These are phyloP conservation scores for Komagataella pseudopastoris DNA, from an alignment of 805 yeast species.

Conservation along the genomic window DNA sequence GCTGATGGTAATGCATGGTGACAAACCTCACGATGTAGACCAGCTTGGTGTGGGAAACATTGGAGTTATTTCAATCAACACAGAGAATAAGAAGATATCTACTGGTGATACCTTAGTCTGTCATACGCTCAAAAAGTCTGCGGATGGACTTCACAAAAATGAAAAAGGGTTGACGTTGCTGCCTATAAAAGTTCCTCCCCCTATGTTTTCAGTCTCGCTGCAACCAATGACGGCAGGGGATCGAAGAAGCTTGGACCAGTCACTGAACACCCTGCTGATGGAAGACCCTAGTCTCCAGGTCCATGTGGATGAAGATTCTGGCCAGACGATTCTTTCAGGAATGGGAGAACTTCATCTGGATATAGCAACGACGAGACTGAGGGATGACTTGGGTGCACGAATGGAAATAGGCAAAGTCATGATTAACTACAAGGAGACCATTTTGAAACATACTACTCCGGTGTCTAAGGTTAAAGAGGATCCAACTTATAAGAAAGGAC, in stretches of 20 bases:
- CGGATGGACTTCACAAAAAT: constrained; percentile 14
- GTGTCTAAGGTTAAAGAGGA: constrained; percentile 8
- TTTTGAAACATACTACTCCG: constrained; percentile 11
- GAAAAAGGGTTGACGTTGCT: constrained; percentile 37
- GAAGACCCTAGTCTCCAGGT: constrained; percentile 87
- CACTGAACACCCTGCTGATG: constrained; percentile 49
- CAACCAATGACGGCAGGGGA: constrained; percentile 83
- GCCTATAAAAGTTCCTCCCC: constrained; percentile 82
- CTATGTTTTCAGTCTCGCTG: constrained; percentile 76
- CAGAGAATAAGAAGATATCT: constrained; percentile 36
- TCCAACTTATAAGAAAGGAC: constrained; percentile 5
- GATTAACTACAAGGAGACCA: constrained; percentile 80
- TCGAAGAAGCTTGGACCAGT: constrained; percentile 54
- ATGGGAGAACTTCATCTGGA: constrained; percentile 97
- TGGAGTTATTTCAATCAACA: constrained; percentile 73
- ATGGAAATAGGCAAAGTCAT: constrained; percentile 72
- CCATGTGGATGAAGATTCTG: constrained; percentile 67
- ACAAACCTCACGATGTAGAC: constrained; percentile 60
- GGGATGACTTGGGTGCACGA: constrained; percentile 73
- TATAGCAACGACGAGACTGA: constrained; percentile 65
- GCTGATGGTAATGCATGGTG: constrained; percentile 78
- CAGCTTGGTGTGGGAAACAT: constrained; percentile 66
- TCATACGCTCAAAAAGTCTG: constrained; percentile 36
- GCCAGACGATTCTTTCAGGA: constrained; percentile 81
- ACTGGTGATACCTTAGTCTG: constrained; percentile 88